A percentile compares a stretch with the other conserved stretches of the same genome.
Evolutionary conservation across 176 grass and related monocot genomes (phyloP).

Genomic region (Eremochloa ophiuroides): DNA sequence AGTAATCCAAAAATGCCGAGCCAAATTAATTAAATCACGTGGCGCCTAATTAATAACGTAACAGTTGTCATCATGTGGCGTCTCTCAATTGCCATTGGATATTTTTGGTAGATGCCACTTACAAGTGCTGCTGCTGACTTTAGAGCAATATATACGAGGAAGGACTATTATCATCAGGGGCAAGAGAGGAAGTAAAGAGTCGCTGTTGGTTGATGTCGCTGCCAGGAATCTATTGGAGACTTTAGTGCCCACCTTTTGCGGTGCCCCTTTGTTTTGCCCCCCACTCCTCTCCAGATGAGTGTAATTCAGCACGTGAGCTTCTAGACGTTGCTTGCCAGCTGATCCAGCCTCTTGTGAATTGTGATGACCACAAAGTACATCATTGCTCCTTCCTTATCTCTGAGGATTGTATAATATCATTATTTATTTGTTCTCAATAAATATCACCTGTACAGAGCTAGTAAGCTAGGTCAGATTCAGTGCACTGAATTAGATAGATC

Average conservation of each 20-base stretch:
- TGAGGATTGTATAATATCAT: background rate
- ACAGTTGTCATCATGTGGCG: background rate
- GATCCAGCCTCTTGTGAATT: background rate
- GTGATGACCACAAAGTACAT: background rate
- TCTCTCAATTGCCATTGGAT: background rate
- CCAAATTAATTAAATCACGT: background rate
- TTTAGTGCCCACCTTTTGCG: slow-evolving; percentile 22
- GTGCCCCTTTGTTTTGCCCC: background rate
- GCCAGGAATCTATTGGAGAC: slow-evolving; percentile 29
- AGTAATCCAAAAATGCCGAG: background rate
- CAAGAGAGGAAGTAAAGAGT: background rate
- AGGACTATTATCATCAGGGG: background rate
- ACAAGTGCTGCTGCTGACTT: background rate
- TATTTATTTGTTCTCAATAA: background rate
- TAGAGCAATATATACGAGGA: background rate
- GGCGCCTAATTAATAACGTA: background rate
- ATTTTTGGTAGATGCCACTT: background rate
- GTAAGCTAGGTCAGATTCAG: slow-evolving; percentile 33
- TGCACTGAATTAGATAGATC: background rate
- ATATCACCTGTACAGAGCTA: background rate
- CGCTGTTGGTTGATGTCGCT: slow-evolving; percentile 19
- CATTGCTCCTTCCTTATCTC: background rate
- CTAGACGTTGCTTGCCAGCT: slow-evolving; percentile 27
- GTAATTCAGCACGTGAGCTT: slow-evolving; percentile 48
- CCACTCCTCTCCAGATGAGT: background rate